Evolutionary conservation across 306 rosid genomes (phyloP).

Genomic region (Cucurbita argyrosperma): DNA sequence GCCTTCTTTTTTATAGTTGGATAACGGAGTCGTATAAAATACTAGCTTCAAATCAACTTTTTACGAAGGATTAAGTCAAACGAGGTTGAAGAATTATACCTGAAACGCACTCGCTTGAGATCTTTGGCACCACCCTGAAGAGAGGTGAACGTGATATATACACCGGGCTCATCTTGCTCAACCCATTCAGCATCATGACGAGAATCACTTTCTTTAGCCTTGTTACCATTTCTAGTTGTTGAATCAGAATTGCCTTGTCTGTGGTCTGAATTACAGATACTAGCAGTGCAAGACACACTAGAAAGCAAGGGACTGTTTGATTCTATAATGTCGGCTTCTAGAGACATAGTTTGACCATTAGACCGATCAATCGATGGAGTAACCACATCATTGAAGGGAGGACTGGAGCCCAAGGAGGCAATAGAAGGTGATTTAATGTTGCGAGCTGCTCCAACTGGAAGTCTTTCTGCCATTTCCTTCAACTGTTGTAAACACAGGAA

Average conservation of each 20-base stretch:
- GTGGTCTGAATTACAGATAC: slow-evolving; percentile 42
- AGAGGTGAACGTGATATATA: slow-evolving; percentile 7
- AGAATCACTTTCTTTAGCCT: slow-evolving; percentile 56
- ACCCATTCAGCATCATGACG: slow-evolving; percentile 21
- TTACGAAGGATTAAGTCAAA: neutral
- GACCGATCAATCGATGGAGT: slow-evolving; percentile 41
- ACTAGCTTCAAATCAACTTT: neutral
- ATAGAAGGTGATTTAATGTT: slow-evolving; percentile 53
- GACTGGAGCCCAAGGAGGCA: slow-evolving; percentile 63
- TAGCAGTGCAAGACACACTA: slow-evolving; percentile 53
- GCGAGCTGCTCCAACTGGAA: slow-evolving; percentile 80
- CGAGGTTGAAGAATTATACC: slow-evolving; percentile 5
- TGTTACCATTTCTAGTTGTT: slow-evolving; percentile 21
- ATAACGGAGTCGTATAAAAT: neutral
- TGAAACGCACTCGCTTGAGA: slow-evolving; percentile 14
- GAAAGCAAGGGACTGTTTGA: slow-evolving; percentile 48
- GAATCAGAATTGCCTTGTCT: slow-evolving; percentile 62
- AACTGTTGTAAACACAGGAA: slow-evolving; percentile 31
- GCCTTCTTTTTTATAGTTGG: neutral
- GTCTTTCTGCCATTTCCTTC: slow-evolving; percentile 97
- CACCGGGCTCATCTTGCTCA: slow-evolving; percentile 14
- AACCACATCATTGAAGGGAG: slow-evolving; percentile 43
- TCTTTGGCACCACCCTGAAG: slow-evolving; percentile 11
- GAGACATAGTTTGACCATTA: slow-evolving; percentile 44
- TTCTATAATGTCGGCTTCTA: slow-evolving; percentile 60